Evolutionary conservation across 2,329 filamentous ascomycete genomes (phyloP).

Genomic region (Tolypocladium endophyticum): DNA sequence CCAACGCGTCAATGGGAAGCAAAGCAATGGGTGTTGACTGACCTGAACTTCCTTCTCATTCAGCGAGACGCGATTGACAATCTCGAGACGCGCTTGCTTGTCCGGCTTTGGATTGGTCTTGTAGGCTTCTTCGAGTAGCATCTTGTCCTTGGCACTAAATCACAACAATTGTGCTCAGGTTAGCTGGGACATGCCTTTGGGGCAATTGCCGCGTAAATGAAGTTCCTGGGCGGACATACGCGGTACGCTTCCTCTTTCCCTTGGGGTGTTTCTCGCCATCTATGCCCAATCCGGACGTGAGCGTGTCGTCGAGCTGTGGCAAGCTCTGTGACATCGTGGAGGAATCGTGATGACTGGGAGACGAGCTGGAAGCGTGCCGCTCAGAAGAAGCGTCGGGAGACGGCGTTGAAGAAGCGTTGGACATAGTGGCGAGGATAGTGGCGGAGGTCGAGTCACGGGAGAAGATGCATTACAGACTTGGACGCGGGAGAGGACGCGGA

Average conservation of each 20-base stretch:
- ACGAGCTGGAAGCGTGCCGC: constrained; percentile 11
- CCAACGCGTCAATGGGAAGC: neutral
- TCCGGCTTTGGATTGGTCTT: constrained; percentile 80
- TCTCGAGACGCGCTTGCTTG: constrained; percentile 73
- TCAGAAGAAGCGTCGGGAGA: constrained; percentile 12
- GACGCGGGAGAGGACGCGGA: neutral
- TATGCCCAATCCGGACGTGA: constrained; percentile 11
- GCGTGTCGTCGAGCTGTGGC: constrained; percentile 3
- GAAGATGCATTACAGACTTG: constrained; percentile 1
- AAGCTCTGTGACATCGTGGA: constrained; percentile 7
- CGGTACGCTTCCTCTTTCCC: constrained; percentile 52
- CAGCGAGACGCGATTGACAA: constrained; percentile 75
- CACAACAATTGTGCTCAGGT: constrained; percentile 8
- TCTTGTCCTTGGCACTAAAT: constrained; percentile 73
- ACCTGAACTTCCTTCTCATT: constrained; percentile 97
- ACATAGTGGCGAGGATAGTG: constrained; percentile 8
- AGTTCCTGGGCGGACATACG: constrained; percentile 31
- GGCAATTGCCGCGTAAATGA: neutral
- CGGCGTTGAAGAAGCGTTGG: constrained; percentile 12
- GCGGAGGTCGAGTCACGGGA: neutral
- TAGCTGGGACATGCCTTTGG: constrained; percentile 3
- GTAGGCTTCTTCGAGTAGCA: constrained; percentile 79
- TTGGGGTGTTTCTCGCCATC: constrained; percentile 39
- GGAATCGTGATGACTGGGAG: constrained; percentile 12
- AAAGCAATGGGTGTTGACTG: constrained; percentile 22